A percentile compares a stretch with the other conserved stretches of the same genome.
phyloP scores from a whole-genome alignment of 73 alveolate genomes.

The Diophrys sp. region DNA sequence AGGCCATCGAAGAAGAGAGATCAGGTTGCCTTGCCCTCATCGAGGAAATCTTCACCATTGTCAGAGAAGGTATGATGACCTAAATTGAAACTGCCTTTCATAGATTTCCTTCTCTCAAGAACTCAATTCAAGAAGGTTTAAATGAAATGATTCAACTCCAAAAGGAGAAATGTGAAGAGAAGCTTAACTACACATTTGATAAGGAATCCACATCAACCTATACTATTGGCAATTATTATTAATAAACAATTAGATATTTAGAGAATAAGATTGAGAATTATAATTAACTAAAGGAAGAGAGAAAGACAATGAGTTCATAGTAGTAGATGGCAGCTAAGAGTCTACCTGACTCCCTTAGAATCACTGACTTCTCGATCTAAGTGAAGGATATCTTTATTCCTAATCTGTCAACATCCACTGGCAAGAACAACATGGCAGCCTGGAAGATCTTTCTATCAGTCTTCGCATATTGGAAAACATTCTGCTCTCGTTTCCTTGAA shows the following conservation, averaged over 20 bases:
- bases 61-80: constrained; percentile 60
- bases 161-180: neutral
- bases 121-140: constrained; percentile 43
- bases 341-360: constrained; percentile 62
- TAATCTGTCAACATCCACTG: neutral
- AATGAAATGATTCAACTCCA: constrained; percentile 27
- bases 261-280: no score
- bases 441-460: neutral
- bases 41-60: constrained; percentile 54
- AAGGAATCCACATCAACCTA: neutral
- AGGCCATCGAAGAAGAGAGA: neutral
- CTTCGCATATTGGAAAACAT: neutral
- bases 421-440: neutral
- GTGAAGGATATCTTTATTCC: neutral
- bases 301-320: constrained; percentile 43
- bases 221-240: neutral
- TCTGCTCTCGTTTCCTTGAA: neutral
- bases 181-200: no score
- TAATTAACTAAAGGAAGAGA: no score
- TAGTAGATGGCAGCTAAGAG: constrained; percentile 89
- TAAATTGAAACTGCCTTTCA: constrained; percentile 59
- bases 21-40: constrained; percentile 75
- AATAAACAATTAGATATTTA: neutral
- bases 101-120: constrained; percentile 73
- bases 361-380: neutral